phyloP scores from a whole-genome alignment of 257 asterid genomes.

The Petunia axillaris region DNA sequence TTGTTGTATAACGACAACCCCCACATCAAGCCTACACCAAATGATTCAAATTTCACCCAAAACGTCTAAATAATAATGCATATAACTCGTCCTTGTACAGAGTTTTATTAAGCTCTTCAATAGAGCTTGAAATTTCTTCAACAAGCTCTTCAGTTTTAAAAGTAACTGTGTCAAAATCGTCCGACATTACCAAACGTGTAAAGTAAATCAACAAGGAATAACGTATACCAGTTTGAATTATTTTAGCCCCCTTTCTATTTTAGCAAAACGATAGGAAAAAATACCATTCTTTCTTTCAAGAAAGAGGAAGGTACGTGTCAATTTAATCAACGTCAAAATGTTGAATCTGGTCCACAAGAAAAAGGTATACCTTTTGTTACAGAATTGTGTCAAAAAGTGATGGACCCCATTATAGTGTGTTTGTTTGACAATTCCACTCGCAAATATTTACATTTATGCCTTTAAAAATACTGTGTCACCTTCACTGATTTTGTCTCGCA shows the following conservation, averaged over 20 bases:
- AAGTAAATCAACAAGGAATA: too few relatives aligned
- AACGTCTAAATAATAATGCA: too few relatives aligned
- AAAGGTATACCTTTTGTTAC: not conserved
- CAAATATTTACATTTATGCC: not conserved
- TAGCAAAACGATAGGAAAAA: not conserved
- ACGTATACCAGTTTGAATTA: not conserved
- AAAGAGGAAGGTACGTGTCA: constrained; percentile 1
- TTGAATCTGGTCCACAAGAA: not conserved
- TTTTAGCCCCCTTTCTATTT: not conserved
- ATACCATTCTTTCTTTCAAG: not conserved
- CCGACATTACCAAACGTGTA: not conserved
- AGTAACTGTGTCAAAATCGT: not conserved
- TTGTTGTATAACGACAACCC: too few relatives aligned
- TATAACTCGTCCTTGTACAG: too few relatives aligned
- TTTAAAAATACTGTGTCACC: not conserved
- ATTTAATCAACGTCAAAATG: not conserved
- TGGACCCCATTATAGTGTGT: not conserved
- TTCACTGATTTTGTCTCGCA: constrained; percentile 8
- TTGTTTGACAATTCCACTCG: not conserved
- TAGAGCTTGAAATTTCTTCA: too few relatives aligned
- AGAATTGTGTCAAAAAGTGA: not conserved
- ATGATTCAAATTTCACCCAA: too few relatives aligned
- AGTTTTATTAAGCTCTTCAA: too few relatives aligned
- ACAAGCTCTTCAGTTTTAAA: too few relatives aligned
- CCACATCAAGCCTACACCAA: too few relatives aligned